phyloP scores from a whole-genome alignment of 1,139 yeast genomes.

The Saccharomyces hybrid region DNA sequence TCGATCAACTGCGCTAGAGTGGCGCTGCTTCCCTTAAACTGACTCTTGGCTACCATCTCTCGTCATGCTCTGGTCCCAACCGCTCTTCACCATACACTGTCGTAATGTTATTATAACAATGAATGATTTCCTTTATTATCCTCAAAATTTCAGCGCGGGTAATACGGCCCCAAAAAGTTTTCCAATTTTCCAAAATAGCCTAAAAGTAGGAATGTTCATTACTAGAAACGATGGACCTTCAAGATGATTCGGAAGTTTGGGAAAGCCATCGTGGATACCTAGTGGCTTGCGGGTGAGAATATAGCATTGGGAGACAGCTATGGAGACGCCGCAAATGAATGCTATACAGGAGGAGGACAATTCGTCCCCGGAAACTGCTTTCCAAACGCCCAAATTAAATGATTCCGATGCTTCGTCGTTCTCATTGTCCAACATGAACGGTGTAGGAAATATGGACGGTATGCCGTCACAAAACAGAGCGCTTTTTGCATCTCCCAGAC shows the following conservation, averaged over 20 bases:
- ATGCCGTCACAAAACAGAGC: background rate
- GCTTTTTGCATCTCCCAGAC: constrained; percentile 10
- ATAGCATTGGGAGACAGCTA: background rate
- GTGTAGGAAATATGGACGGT: background rate
- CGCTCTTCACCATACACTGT: background rate
- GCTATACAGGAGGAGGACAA: constrained; percentile 1
- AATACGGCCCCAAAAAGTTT: background rate
- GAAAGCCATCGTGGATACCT: background rate
- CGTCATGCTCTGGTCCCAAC: background rate
- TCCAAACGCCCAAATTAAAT: background rate
- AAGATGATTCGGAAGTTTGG: background rate
- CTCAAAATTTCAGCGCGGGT: background rate
- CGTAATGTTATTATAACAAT: background rate
- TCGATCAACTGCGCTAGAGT: background rate
- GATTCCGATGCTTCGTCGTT: background rate
- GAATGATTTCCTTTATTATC: background rate
- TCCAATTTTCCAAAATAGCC: background rate
- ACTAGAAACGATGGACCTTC: background rate
- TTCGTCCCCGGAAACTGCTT: background rate
- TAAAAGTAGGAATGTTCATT: background rate
- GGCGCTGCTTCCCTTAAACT: background rate
- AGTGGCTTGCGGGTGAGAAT: background rate
- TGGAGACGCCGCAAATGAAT: background rate
- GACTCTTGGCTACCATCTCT: background rate
- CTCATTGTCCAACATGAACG: background rate